A percentile compares a stretch with the other conserved stretches of the same genome.
These are phyloP conservation scores for Colletotrichum higginsianum DNA, from an alignment of 2,329 filamentous ascomycete species.

Conservation along the genomic window DNA sequence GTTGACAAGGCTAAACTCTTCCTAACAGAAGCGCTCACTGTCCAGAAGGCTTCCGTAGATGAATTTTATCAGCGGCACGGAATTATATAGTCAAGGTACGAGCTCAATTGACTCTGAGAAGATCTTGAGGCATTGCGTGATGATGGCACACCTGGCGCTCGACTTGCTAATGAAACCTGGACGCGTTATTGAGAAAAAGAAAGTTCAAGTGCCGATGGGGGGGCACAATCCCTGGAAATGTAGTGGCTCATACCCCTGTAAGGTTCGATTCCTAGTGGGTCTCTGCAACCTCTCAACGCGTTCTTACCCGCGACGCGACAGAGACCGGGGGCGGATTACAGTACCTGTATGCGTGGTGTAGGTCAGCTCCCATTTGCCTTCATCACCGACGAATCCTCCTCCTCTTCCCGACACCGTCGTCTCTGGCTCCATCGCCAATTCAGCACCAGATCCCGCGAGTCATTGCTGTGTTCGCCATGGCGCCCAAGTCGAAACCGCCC, in stretches of 20 bases:
- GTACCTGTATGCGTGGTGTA: background rate
- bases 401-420: background rate
- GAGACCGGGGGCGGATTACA: no score
- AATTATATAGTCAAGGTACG: background rate
- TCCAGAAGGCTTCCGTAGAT: background rate
- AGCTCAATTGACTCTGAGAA: background rate
- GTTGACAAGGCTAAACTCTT: background rate
- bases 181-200: slow-evolving; percentile 37
- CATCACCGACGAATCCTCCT: slow-evolving; percentile 8
- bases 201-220: slow-evolving; percentile 28
- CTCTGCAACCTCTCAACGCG: slow-evolving; percentile 39
- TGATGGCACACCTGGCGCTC: background rate
- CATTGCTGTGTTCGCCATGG: slow-evolving; percentile 11
- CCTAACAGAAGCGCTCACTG: background rate
- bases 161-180: background rate
- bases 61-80: no score
- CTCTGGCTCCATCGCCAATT: background rate
- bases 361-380: slow-evolving; percentile 31
- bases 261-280: slow-evolving; percentile 10
- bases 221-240: slow-evolving; percentile 22
- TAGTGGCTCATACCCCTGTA: slow-evolving; percentile 31
- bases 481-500: slow-evolving; percentile 50
- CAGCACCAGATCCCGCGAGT: background rate
- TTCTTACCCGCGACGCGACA: slow-evolving; percentile 33
- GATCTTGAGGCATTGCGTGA: background rate